phyloP scores from a whole-genome alignment of 192 early-diverging fungal genomes.

The Coemansia sp. region DNA sequence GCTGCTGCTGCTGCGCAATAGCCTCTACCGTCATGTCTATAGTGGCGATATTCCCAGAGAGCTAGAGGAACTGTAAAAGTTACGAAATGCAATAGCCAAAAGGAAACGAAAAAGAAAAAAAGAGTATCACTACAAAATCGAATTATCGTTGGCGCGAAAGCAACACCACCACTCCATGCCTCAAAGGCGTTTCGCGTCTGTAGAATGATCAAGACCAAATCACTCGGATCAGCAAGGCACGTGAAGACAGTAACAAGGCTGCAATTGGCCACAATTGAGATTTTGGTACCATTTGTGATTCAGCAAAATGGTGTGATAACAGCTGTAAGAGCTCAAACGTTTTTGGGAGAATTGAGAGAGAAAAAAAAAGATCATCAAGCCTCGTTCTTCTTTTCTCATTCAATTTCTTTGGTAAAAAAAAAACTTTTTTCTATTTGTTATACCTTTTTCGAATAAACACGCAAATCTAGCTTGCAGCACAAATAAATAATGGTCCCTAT shows the following conservation, averaged over 20 bases:
- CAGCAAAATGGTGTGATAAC: too few species aligned
- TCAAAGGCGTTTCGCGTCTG: too few species aligned
- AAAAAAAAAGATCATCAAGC: background rate
- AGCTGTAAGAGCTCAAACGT: background rate
- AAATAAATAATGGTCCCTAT: conserved; percentile 20
- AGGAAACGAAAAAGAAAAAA: background rate
- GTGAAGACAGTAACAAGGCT: too few species aligned
- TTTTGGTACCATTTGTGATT: too few species aligned
- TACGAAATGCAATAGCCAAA: background rate
- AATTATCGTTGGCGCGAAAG: too few species aligned
- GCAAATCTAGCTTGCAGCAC: background rate
- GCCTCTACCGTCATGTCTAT: conserved; percentile 4
- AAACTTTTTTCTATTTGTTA: background rate
- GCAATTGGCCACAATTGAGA: too few species aligned
- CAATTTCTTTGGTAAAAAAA: background rate
- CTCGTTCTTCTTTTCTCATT: background rate
- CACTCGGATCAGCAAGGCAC: background rate
- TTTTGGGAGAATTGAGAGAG: background rate
- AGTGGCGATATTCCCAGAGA: background rate
- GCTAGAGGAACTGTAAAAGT: background rate
- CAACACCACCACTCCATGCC: too few species aligned
- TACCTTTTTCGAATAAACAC: too few species aligned
- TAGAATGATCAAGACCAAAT: too few species aligned
- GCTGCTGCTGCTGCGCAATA: background rate
- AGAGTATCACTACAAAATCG: background rate